A percentile compares a stretch with the other conserved stretches of the same genome.
Evolutionary conservation across 768 basidiomycete species (phyloP).

Genomic region (Podaxis sp.): DNA sequence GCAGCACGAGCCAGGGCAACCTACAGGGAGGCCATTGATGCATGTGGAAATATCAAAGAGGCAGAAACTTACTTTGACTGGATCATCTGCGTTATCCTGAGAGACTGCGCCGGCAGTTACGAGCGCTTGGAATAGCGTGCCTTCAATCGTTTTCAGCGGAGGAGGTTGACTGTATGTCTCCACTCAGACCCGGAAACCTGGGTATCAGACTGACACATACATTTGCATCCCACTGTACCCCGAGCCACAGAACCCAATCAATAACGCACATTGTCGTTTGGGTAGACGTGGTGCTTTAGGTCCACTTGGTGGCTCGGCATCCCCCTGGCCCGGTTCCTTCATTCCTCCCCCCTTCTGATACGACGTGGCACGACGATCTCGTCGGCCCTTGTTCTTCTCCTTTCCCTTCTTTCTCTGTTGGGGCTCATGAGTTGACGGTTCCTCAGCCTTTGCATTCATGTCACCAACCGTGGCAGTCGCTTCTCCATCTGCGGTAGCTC

Average conservation of each 20-base stretch:
- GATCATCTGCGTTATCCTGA: constrained; percentile 88
- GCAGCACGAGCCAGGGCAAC: constrained; percentile 87
- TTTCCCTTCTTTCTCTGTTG: constrained; percentile 35
- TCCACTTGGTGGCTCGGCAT: constrained; percentile 24
- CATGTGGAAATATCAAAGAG: neutral
- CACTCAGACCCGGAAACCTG: neutral
- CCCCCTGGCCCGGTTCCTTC: constrained; percentile 20
- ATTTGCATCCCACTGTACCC: constrained; percentile 96
- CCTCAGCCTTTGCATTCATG: neutral
- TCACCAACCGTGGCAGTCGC: neutral
- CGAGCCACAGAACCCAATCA: constrained; percentile 90
- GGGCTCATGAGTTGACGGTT: constrained; percentile 10
- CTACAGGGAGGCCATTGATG: constrained; percentile 36
- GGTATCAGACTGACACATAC: constrained; percentile 45
- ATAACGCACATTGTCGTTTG: constrained; percentile 80
- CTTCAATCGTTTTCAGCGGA: constrained; percentile 79
- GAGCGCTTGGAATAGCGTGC: constrained; percentile 82
- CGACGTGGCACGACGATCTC: constrained; percentile 44
- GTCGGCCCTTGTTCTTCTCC: constrained; percentile 34
- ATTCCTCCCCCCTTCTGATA: constrained; percentile 29
- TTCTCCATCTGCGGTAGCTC: neutral
- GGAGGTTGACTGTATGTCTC: constrained; percentile 60
- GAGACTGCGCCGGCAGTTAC: constrained; percentile 93
- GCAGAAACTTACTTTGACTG: constrained; percentile 63
- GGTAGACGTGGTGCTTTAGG: constrained; percentile 64